A percentile compares a stretch with the other conserved stretches of the same genome.
These are phyloP conservation scores for Macrocybe gigantea DNA, from an alignment of 768 basidiomycete genomes.

Conservation along the genomic window DNA sequence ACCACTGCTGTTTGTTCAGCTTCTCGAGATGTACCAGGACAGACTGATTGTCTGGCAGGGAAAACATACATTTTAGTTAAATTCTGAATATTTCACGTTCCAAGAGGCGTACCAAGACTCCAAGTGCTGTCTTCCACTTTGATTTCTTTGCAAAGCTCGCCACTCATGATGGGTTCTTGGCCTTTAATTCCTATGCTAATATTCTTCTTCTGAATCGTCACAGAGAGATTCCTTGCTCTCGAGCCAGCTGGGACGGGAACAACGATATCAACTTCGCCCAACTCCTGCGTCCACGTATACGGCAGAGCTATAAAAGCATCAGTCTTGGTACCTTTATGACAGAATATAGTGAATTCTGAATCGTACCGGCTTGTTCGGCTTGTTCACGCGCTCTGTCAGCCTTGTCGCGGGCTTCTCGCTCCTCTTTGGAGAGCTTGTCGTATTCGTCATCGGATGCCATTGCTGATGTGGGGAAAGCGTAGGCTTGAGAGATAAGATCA, in stretches of 20 bases:
- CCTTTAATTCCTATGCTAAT: conserved; percentile 84
- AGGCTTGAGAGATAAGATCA: conserved; percentile 4
- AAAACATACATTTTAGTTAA: conserved; percentile 1
- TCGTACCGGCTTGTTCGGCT: conserved; percentile 80
- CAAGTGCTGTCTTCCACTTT: conserved; percentile 97
- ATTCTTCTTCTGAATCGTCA: conserved; percentile 77
- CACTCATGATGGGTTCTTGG: conserved; percentile 78
- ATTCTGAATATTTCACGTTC: not conserved
- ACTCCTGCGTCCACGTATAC: conserved; percentile 87
- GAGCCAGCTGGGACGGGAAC: conserved; percentile 88
- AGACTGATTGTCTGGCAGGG: conserved; percentile 54
- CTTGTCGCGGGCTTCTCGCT: conserved; percentile 70
- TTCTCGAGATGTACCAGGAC: conserved; percentile 83
- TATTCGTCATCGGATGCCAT: conserved; percentile 43
- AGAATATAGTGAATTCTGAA: conserved; percentile 3
- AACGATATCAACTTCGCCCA: conserved; percentile 79
- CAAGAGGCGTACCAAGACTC: conserved; percentile 68
- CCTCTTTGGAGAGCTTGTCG: conserved; percentile 71
- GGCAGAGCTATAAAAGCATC: conserved; percentile 58
- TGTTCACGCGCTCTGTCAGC: conserved; percentile 63
- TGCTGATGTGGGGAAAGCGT: conserved; percentile 11
- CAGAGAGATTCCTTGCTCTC: conserved; percentile 64
- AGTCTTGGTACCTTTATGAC: too few relatives aligned
- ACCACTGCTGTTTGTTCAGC: conserved; percentile 87
- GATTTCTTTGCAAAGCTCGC: conserved; percentile 89